Evolutionary conservation across 768 basidiomycete genomes (phyloP).

Genomic region (Suillus subaureus): DNA sequence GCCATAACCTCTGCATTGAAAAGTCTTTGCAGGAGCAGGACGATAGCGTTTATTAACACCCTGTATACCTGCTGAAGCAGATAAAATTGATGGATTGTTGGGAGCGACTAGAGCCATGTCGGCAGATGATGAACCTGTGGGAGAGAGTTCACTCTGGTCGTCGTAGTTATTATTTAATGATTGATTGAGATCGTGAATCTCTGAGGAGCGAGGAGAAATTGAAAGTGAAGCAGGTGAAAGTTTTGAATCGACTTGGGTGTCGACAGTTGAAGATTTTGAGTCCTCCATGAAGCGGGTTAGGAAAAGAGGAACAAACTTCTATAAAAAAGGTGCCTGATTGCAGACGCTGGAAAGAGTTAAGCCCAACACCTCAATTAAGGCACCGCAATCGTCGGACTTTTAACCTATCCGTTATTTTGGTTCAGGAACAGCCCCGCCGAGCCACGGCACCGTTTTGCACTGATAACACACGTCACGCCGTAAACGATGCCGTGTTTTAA

Average conservation of each 20-base stretch:
- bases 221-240: constrained; percentile 11
- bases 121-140: constrained; percentile 9
- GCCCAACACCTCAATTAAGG: constrained; percentile 36
- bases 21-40: constrained; percentile 88
- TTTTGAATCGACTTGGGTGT: constrained; percentile 21
- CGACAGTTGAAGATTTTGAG: constrained; percentile 34
- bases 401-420: constrained; percentile 22
- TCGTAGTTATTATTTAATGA: constrained; percentile 9
- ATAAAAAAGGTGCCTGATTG: constrained; percentile 38
- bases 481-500: constrained; percentile 9
- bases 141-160: constrained; percentile 10
- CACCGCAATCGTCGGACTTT: constrained; percentile 36
- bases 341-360: constrained; percentile 31
- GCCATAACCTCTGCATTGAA: constrained; percentile 93
- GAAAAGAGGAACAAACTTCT: constrained; percentile 37
- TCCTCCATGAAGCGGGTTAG: constrained; percentile 33
- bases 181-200: constrained; percentile 11
- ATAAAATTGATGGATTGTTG: constrained; percentile 24
- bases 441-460: constrained; percentile 36
- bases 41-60: constrained; percentile 67
- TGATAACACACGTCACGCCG: constrained; percentile 23
- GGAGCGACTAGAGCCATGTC: constrained; percentile 39
- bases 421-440: constrained; percentile 38
- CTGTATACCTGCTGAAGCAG: constrained; percentile 14
- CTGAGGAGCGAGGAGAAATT: constrained; percentile 12